Base-by-base conservation (phyloP, 2,329 filamentous ascomycete species). In the Diaporthe citriasiana region DNA sequence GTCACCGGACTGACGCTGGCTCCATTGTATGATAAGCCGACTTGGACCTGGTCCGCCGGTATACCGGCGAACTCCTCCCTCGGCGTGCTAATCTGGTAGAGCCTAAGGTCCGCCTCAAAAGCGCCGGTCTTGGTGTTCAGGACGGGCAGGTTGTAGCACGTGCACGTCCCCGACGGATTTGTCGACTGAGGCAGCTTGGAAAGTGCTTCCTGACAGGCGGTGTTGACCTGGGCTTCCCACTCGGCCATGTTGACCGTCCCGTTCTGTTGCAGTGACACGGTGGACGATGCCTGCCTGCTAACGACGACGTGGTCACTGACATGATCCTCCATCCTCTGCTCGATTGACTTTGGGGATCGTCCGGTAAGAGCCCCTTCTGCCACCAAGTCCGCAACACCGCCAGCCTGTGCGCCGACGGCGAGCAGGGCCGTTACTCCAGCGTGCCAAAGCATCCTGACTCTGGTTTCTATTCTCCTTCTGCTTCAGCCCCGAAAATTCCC, bases 71-170 rank as follows among this genome's bases (percentile, higher is more conserved):
- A 93, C 5, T 80, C 82, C 42, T 85, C 90, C 5, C 84, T 87
- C 0, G 93, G 87, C 0, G 88, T 82, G 8, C 90, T 91, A 60
- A 95, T 84, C 81, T 92, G 91, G 84, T 91, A 97, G 74, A 97
- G 85, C 71, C 94, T 88, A 68, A 97, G 82, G 80, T 97, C 94
- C 40, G 94, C 93, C 82, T 93, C 89, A 81, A 97, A 97, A 22
- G 91, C 85, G 40, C 94, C 94, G 0, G 89, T 91, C 6, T 82
- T 82, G 78, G 89, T 90, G 83, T 96, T 89, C 73, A 95, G 87
- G 51, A 89, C 90, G 0, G 92, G 91, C 33, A 97, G 83, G 81
- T 97, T 97, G 85, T 96, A 97, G 88, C 94, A 97, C 63, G 94
- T 90, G 74, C 92, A 93, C 63, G 94, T 89, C 68, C 94, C 94